Percentiles rank a stretch among this genome's conserved stretches.
Conservation (phyloP, 2,329 filamentous ascomycete species). For the Dothideomycetes sp. region DNA sequence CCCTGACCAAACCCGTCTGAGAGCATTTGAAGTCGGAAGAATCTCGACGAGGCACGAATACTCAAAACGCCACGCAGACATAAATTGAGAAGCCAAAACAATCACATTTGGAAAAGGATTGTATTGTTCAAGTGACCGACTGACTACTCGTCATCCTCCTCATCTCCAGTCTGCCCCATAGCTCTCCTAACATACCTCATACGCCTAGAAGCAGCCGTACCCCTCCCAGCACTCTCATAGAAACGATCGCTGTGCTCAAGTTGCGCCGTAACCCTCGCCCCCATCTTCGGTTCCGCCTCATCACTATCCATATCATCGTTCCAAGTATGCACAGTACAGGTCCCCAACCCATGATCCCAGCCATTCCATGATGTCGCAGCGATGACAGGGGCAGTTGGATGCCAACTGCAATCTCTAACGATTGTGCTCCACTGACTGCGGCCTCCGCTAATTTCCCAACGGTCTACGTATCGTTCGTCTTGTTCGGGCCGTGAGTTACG, state of each 20-base stretch:
- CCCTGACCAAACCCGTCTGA: no score
- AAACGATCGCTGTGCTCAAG: slow-evolving; percentile 42
- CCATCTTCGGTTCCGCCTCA: slow-evolving; percentile 50
- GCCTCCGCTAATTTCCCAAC: slow-evolving; percentile 50
- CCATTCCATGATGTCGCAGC: slow-evolving; percentile 79
- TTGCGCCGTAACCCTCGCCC: slow-evolving; percentile 51
- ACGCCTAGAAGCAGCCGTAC: background rate
- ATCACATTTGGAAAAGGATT: no score
- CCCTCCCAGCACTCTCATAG: slow-evolving; percentile 22
- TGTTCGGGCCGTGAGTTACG: slow-evolving; percentile 49
- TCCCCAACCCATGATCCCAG: slow-evolving; percentile 61
- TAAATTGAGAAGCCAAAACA: no score
- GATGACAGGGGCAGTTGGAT: slow-evolving; percentile 72
- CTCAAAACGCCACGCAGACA: no score
- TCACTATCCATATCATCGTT: slow-evolving; percentile 54
- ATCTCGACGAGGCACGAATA: no score
- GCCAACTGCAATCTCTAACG: slow-evolving; percentile 84
- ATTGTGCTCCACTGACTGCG: slow-evolving; percentile 61
- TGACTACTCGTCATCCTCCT: slow-evolving; percentile 18
- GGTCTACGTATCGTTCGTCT: slow-evolving; percentile 44
- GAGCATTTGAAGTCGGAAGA: no score
- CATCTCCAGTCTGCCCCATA: slow-evolving; percentile 12
- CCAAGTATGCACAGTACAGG: slow-evolving; percentile 69
- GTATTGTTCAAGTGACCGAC: no score
- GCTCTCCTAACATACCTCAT: slow-evolving; percentile 1